Conservation (phyloP, 768 basidiomycete species). For the Termitomyces sp. region DNA sequence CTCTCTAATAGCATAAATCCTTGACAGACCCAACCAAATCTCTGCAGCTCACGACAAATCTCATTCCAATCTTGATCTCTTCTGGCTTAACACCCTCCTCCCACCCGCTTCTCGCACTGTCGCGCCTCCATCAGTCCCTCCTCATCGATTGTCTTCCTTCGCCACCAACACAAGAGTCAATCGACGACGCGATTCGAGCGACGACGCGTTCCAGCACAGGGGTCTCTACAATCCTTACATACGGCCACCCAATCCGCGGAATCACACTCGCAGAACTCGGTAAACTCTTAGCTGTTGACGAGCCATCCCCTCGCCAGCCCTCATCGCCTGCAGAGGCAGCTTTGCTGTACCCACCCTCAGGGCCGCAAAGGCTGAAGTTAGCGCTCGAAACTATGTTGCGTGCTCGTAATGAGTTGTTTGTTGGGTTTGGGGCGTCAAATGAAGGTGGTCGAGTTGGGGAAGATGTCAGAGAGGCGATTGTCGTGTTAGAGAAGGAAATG, state of each 20-base stretch:
- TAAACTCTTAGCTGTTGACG: slow-evolving; percentile 78
- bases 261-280: slow-evolving; percentile 77
- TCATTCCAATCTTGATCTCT: slow-evolving; percentile 61
- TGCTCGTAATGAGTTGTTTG: slow-evolving; percentile 56
- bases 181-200: slow-evolving; percentile 63
- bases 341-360: slow-evolving; percentile 60
- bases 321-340: slow-evolving; percentile 13
- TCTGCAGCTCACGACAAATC: slow-evolving; percentile 55
- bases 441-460: slow-evolving; percentile 71
- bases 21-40: slow-evolving; percentile 55
- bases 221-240: slow-evolving; percentile 45
- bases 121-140: slow-evolving; percentile 68
- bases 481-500: slow-evolving; percentile 69
- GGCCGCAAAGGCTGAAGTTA: slow-evolving; percentile 55
- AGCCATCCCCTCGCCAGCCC: slow-evolving; percentile 43
- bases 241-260: slow-evolving; percentile 76
- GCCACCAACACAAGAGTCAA: slow-evolving; percentile 38
- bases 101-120: slow-evolving; percentile 75
- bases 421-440: slow-evolving; percentile 70
- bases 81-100: slow-evolving; percentile 59
- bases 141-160: slow-evolving; percentile 49
- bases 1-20: not conserved
- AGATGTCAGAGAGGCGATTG: slow-evolving; percentile 56
- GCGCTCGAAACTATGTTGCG: slow-evolving; percentile 62
- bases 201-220: slow-evolving; percentile 55